A percentile compares a stretch with the other conserved stretches of the same genome.
phyloP scores from a whole-genome alignment of 2,329 filamentous ascomycete genomes.

The Atkinsonella texensis region DNA sequence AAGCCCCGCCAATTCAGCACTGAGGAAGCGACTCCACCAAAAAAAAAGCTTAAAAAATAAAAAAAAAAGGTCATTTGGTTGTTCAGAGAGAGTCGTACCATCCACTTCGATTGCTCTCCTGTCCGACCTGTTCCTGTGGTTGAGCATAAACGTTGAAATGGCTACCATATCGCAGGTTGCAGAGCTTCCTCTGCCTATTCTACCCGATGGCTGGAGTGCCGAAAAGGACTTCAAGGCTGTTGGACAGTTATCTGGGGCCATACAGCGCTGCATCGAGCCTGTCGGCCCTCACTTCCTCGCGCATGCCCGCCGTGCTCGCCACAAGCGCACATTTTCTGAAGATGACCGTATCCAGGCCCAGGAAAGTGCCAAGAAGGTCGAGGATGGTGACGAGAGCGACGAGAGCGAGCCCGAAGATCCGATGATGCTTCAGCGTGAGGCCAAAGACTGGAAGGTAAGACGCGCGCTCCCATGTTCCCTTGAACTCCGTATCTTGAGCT shows the following conservation, averaged over 20 bases:
- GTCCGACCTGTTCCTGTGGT: conserved; percentile 3
- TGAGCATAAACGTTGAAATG: conserved; percentile 34
- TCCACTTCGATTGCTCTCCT: conserved; percentile 7
- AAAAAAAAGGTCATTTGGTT: conserved; percentile 8
- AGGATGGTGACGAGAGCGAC: conserved; percentile 80
- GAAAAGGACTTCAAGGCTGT: conserved; percentile 89
- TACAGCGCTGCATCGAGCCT: conserved; percentile 83
- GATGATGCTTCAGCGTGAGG: conserved; percentile 80
- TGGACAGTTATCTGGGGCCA: conserved; percentile 62
- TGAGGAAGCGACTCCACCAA: conserved; percentile 5
- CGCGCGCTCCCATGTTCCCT: neutral
- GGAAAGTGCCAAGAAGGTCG: conserved; percentile 88
- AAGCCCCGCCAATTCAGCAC: neutral
- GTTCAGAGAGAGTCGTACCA: neutral
- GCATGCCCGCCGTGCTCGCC: conserved; percentile 86
- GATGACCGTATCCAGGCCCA: conserved; percentile 96
- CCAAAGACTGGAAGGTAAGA: conserved; percentile 97
- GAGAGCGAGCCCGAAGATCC: conserved; percentile 91
- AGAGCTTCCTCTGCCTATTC: conserved; percentile 53
- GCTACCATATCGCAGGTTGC: conserved; percentile 48
- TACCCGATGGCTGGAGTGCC: conserved; percentile 70
- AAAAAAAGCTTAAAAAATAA: conserved; percentile 1
- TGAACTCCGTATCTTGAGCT: neutral
- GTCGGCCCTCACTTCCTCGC: conserved; percentile 97
- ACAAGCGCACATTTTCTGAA: conserved; percentile 96